Evolutionary conservation across 192 early-diverging fungal genomes (phyloP), one percentile per base, ranked within the genome.

Genomic region (Haplosporangium gracile): DNA sequence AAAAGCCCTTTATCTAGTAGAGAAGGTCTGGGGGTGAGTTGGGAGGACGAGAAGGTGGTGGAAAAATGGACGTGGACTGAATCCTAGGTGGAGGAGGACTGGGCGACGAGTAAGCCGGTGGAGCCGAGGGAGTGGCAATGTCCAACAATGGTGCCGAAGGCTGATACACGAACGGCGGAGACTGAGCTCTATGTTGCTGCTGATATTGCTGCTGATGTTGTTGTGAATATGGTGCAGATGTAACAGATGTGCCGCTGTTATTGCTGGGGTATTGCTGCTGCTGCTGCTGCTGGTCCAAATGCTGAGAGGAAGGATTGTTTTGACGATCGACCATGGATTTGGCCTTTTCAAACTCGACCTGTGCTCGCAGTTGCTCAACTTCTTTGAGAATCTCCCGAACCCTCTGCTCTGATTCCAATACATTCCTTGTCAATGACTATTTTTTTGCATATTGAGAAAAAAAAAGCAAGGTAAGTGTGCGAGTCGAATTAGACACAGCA

Each of bases 11-110:
- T 26, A 5, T 36, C 68, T 42, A 82, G 57, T 82, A 82, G 8
- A 82, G 55, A 40, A 82, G 76, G 39, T 82, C 81, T n/a, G 81
- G 81, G 3, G 81, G 81, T 7, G 81, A 71, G 40, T 71, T 42
- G 39, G 70, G 40, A 71, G 70, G 40, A 36, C 70, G 38, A 32
- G 36, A 71, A 38, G 60, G 60, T 32, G 69, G 72, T n/a, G 72
- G 40, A 16, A 34, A 49, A 20, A 74, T 74, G 51, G 13, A 13
- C 18, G 15, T 26, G 42, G 13, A 34, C 3, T 74, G 51, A 26
- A 73, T 49, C 47, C 29, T 40, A 2, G 57, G 38, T 11, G 24
- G 74, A 10, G 74, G 74, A 22, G 74, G 53, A n/a, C 39, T 60
- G 9, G 75, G 11, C 20, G 57, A 40, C 26, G 39, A 42, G 39